Evolutionary conservation across 768 basidiomycete species (phyloP).

Genomic region (Rubroboletus pulcherrimus): DNA sequence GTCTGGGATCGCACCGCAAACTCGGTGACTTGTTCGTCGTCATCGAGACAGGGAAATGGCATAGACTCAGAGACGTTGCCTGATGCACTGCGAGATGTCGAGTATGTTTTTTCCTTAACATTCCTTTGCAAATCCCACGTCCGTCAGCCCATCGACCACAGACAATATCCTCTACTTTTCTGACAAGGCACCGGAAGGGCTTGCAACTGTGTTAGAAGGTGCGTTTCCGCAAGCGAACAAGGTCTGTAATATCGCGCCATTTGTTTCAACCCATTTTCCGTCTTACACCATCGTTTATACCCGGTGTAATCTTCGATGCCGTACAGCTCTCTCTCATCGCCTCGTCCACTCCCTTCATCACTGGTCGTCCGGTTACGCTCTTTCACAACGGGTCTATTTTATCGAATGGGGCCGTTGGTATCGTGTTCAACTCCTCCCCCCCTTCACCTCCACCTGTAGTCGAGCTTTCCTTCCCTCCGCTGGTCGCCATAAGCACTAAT

Average conservation of each 20-base stretch:
- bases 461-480: constrained; percentile 35
- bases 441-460: constrained; percentile 9
- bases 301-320: background rate
- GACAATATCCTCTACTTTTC: constrained; percentile 48
- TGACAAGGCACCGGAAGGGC: constrained; percentile 55
- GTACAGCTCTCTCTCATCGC: constrained; percentile 62
- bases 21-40: background rate
- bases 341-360: constrained; percentile 75
- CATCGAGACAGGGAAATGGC: background rate
- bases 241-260: constrained; percentile 33
- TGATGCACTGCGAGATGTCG: constrained; percentile 32
- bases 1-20: constrained; percentile 41
- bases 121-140: background rate
- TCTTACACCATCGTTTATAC: background rate
- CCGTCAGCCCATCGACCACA: constrained; percentile 16
- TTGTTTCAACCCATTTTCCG: background rate
- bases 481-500: constrained; percentile 39
- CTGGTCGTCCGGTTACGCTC: constrained; percentile 69
- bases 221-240: constrained; percentile 45
- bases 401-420: constrained; percentile 66
- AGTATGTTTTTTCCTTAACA: constrained; percentile 18
- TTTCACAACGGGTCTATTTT: constrained; percentile 53
- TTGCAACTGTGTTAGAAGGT: constrained; percentile 39
- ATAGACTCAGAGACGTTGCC: constrained; percentile 30
- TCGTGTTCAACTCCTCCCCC: constrained; percentile 40